Evolutionary conservation across 345 rosid species (phyloP), one percentile per base, ranked within the genome.

Genomic region (Syzygium jambos): DNA sequence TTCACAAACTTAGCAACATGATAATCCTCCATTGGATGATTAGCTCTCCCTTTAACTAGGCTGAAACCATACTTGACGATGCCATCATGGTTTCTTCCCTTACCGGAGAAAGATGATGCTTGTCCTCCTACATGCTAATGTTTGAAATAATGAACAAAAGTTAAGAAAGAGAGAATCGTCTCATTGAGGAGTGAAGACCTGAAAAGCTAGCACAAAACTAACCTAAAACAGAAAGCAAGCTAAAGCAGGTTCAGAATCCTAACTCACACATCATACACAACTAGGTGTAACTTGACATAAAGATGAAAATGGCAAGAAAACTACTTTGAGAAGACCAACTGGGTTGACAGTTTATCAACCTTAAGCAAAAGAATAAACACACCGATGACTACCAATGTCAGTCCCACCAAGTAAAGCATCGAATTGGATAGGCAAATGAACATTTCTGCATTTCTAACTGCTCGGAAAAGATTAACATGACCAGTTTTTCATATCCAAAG

Each of bases 21-120:
- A 87, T 93, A 95, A 89, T 95, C 97, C 87, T 95, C 97, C 97
- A 95, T 95, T 5, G 97, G 96, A 91, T 95, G 97, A 89, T 91
- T 92, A 43, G 96, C 97, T 93, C 92, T 95, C 65, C 97, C 97
- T 91, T 95, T 95, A 27, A 92, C 92, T 61, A 95, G 89, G 87
- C 92, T 92, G 85, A 92, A 95, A 41, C 97, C 97, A 88, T 89
- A 95, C 89, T 91, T 95, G 51, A 91, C 88, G 43, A 88, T 90
- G 21, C 94, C 93, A 13, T 89, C 91, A 10, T 88, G 89, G 88
- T 92, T 93, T 89, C 89, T 94, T 59, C 97, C 97, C 89, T 94
- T 95, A 5, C 96, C 97, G 5, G 94, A 91, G 83, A 91, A 93
- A 89, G 95, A 92, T 13, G 95, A 92, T 73, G 82, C 82, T 25